Percentiles rank a stretch among this genome's conserved stretches.
These are phyloP conservation scores for Annulohypoxylon nitens DNA, from an alignment of 495 filamentous ascomycete genomes.

Conservation along the genomic window DNA sequence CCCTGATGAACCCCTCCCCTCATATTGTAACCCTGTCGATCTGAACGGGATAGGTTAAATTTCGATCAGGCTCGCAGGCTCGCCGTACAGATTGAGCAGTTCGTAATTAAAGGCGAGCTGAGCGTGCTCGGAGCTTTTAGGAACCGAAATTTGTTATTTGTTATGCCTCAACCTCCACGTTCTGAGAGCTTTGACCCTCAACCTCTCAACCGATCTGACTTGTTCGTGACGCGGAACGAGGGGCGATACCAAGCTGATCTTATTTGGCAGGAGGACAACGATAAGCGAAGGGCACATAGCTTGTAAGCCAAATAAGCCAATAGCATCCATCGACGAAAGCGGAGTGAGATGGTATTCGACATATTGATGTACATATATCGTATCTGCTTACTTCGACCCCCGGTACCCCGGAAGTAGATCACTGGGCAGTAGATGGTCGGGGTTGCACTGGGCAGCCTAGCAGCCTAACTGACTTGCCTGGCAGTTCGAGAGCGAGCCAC, in stretches of 20 bases:
- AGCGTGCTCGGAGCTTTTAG: constrained; percentile 22
- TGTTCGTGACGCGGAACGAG: constrained; percentile 21
- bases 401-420: constrained; percentile 40
- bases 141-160: constrained; percentile 5
- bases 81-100: not conserved
- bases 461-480: constrained; percentile 16
- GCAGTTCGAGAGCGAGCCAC: constrained; percentile 16
- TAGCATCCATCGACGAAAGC: not conserved
- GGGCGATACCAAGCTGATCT: constrained; percentile 14
- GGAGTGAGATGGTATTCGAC: constrained; percentile 3
- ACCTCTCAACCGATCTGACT: not conserved
- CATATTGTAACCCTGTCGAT: constrained; percentile 37
- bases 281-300: constrained; percentile 30
- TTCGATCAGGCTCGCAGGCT: constrained; percentile 18
- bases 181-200: not conserved
- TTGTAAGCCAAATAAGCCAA: constrained; percentile 31
- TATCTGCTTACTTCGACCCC: constrained; percentile 31
- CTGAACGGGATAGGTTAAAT: constrained; percentile 13
- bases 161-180: not conserved
- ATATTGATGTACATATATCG: constrained; percentile 8
- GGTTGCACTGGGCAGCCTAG: constrained; percentile 17
- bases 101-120: not conserved
- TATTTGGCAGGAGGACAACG: constrained; percentile 41
- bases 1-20: constrained; percentile 39
- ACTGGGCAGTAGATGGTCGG: constrained; percentile 4